phyloP scores from a whole-genome alignment of 768 basidiomycete species.

The Amanita subjunquillea region DNA sequence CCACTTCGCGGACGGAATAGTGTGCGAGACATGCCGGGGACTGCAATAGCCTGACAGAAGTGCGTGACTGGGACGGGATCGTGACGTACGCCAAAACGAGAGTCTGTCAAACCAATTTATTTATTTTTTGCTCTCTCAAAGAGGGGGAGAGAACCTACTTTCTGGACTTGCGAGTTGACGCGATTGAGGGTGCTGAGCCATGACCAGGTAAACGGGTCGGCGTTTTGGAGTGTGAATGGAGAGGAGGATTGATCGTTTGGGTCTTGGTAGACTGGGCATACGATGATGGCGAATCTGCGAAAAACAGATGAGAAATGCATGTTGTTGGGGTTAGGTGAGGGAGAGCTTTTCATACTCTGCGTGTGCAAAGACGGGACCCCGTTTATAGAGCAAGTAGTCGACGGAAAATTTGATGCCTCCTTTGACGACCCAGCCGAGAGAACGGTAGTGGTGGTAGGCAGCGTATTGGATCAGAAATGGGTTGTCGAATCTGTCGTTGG shows the following conservation, averaged over 20 bases:
- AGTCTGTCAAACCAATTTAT: constrained; percentile 40
- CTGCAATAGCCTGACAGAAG: constrained; percentile 39
- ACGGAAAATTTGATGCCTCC: constrained; percentile 96
- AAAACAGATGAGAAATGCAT: constrained; percentile 1
- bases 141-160: constrained; percentile 36
- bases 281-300: constrained; percentile 78
- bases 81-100: constrained; percentile 86
- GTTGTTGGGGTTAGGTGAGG: background rate
- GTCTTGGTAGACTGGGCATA: constrained; percentile 87
- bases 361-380: constrained; percentile 90
- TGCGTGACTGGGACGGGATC: constrained; percentile 66
- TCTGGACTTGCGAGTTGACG: constrained; percentile 94
- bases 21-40: constrained; percentile 68
- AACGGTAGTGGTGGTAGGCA: constrained; percentile 90
- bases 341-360: constrained; percentile 62
- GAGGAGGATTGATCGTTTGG: constrained; percentile 58
- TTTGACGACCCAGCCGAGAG: constrained; percentile 95
- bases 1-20: constrained; percentile 80
- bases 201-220: constrained; percentile 76
- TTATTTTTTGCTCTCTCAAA: background rate
- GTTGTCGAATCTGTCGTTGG: constrained; percentile 60
- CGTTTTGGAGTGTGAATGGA: constrained; percentile 53
- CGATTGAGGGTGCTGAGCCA: constrained; percentile 97
- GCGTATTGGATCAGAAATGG: constrained; percentile 88
- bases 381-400: constrained; percentile 89